phyloP scores from a whole-genome alignment of 257 asterid species.

The Nicotiana knightiana region DNA sequence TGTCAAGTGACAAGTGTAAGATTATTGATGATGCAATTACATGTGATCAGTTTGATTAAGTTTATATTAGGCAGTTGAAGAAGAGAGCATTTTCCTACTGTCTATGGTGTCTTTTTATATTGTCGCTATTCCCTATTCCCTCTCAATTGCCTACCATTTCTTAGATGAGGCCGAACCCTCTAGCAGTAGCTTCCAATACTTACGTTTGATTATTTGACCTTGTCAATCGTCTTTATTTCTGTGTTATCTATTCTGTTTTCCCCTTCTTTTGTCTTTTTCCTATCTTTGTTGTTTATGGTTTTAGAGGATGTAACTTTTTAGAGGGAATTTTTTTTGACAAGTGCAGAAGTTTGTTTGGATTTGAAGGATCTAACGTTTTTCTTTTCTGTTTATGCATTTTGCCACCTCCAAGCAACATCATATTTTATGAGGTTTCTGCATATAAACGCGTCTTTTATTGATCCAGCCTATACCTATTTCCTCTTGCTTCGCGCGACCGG shows the following conservation, averaged over 20 bases:
- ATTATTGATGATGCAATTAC: not conserved
- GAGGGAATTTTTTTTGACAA: no score
- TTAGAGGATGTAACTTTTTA: not conserved
- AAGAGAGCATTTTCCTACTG: not conserved
- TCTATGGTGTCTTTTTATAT: not conserved
- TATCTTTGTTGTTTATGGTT: not conserved
- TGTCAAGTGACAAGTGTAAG: not conserved
- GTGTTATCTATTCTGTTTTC: not conserved
- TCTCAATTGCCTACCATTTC: not conserved
- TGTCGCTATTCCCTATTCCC: not conserved
- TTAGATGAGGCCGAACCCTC: not conserved
- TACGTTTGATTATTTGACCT: not conserved
- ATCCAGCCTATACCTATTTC: no score
- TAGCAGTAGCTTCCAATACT: not conserved
- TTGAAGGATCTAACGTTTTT: not conserved
- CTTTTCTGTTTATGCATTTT: not conserved
- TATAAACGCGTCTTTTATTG: no score
- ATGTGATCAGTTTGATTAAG: not conserved
- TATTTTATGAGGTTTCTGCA: not conserved
- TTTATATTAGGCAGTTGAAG: not conserved
- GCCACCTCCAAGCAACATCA: not conserved
- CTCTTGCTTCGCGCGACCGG: no score
- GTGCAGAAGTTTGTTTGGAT: not conserved
- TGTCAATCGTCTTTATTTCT: not conserved
- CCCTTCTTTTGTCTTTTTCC: not conserved